Base-by-base conservation (phyloP, 345 rosid species). In the Salix caprea region DNA sequence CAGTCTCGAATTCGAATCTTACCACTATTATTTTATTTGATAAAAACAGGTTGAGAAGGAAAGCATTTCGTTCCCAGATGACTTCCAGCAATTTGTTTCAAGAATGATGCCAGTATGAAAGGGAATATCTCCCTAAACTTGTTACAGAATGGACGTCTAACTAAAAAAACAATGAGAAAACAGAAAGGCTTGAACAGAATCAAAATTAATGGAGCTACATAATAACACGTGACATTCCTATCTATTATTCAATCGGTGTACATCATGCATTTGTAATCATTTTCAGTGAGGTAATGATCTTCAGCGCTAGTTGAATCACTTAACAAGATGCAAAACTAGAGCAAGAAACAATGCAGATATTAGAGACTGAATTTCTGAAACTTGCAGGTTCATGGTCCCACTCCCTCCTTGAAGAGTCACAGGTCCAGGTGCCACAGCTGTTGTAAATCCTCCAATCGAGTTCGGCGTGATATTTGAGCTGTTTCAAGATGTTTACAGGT, bases 361-460 rank as follows among this genome's bases (percentile, higher is more conserved):
- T 46, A 82, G 60, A 71, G 83, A 66, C 52, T 66, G 81, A 73
- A 74, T 44, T 75, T 48, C 71, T 11, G 87, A 80, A 71, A 80
- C 76, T 13, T 34, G 30, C 70, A 82, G 78, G 65, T 70, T 85
- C 36, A 70, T 64, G 66, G 85, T 75, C 34, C 62, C 23, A 10
- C 78, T 69, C 69, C 85, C 92, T 79, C 86, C 88, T 2, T 66
- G 65, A 24, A 92, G 90, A 78, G 90, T 90, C 54, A 77, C 75
- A 1, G 99, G 99, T 72, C 92, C 96, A 32, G 84, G 79, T 13
- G 98, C 94, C 54, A 60, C 74, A 2, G 97, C 84, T 64, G 98
- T 78, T 19, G 77, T 67, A 37, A 79, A 6, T 50, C 82, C 87
- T 8, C 82, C 84, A 7, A 75, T 72, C 14, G 84, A 75, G 75